Conservation (phyloP, 495 filamentous ascomycete genomes). For the Jackrogersella multiformis region DNA sequence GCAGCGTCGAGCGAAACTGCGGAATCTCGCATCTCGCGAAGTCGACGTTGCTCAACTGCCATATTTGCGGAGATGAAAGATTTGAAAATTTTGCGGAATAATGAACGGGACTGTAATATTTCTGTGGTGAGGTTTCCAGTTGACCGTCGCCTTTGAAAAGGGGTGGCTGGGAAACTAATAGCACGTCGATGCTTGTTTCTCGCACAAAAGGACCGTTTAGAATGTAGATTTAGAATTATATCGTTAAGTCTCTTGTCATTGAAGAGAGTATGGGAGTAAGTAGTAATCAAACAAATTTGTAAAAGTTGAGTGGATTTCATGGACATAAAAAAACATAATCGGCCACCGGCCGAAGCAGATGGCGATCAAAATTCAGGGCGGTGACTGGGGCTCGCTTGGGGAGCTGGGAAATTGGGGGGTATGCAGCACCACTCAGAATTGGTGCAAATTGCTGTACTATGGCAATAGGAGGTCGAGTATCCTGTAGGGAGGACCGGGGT, state of each 20-base stretch:
- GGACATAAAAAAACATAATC: conserved; percentile 43
- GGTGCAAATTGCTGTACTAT: conserved; percentile 34
- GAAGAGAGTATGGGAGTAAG: conserved; percentile 39
- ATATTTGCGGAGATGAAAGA: conserved; percentile 33
- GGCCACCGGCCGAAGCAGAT: conserved; percentile 37
- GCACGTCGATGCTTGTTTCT: conserved; percentile 37
- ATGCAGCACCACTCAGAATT: conserved; percentile 38
- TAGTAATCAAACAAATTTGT: conserved; percentile 45
- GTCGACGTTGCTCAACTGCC: conserved; percentile 40
- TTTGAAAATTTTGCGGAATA: conserved; percentile 27
- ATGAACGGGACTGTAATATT: conserved; percentile 29
- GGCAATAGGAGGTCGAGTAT: conserved; percentile 31
- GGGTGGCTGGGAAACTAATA: conserved; percentile 39
- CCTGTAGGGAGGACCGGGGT: conserved; percentile 4
- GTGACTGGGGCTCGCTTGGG: conserved; percentile 41
- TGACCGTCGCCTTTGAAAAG: conserved; percentile 37
- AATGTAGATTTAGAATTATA: conserved; percentile 39
- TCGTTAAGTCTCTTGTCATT: conserved; percentile 36
- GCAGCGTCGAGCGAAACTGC: conserved; percentile 47
- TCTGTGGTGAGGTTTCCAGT: conserved; percentile 21
- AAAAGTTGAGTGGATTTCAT: conserved; percentile 46
- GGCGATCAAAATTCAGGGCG: conserved; percentile 46
- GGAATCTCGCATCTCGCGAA: conserved; percentile 35
- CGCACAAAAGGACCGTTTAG: conserved; percentile 37
- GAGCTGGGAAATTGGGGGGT: conserved; percentile 43